A percentile compares a stretch with the other conserved stretches of the same genome.
Evolutionary conservation across 345 rosid species (phyloP).

Genomic region (Lumnitzera racemosa): DNA sequence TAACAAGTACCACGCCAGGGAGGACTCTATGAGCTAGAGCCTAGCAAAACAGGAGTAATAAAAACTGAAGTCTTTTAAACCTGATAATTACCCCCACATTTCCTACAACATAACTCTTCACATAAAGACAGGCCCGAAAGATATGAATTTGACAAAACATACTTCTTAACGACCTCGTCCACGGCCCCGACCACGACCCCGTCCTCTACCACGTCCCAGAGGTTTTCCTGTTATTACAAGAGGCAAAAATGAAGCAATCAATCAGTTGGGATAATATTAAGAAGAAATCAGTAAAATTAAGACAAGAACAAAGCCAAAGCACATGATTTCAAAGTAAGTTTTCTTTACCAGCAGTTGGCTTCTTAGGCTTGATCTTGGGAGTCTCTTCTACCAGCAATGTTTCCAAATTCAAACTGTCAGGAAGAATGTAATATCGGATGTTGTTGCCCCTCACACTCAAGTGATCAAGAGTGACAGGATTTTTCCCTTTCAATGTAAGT

Average conservation of each 20-base stretch:
- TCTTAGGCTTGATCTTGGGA: slow-evolving; percentile 92
- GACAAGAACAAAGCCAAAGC: background rate
- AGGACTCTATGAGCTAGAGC: too few relatives aligned
- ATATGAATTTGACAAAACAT: background rate
- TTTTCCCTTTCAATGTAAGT: slow-evolving; percentile 83
- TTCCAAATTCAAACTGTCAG: slow-evolving; percentile 98
- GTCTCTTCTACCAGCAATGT: slow-evolving; percentile 94
- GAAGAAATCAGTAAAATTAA: slow-evolving; percentile 1
- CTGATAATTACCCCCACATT: too few relatives aligned
- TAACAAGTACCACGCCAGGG: too few relatives aligned
- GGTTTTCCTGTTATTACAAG: slow-evolving; percentile 47
- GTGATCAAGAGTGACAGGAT: slow-evolving; percentile 84
- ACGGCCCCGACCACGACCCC: slow-evolving; percentile 89
- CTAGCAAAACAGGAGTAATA: too few relatives aligned
- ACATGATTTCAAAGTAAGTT: background rate
- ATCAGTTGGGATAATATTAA: background rate
- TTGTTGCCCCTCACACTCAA: slow-evolving; percentile 94
- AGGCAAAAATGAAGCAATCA: background rate
- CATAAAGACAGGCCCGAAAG: slow-evolving; percentile 20
- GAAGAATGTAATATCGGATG: slow-evolving; percentile 91
- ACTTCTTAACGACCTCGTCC: slow-evolving; percentile 67
- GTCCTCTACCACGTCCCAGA: slow-evolving; percentile 84
- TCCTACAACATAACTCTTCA: slow-evolving; percentile 27
- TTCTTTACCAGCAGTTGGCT: slow-evolving; percentile 74
- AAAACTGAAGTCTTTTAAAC: too few relatives aligned